These are phyloP conservation scores for Tetrahymena borealis DNA, from an alignment of 73 alveolate species.

Conservation along the genomic window DNA sequence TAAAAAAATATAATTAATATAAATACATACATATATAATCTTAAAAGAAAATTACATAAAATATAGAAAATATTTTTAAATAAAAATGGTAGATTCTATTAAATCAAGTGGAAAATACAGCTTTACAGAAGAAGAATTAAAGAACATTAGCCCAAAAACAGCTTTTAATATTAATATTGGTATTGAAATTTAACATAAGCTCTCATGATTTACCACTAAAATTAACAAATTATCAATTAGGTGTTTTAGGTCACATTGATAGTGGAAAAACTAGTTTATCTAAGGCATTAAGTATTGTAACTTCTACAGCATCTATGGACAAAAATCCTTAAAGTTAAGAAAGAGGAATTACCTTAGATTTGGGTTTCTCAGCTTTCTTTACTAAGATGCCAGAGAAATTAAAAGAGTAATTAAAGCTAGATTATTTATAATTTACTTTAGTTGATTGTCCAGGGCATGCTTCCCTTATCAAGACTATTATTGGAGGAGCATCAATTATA, in stretches of 20 bases:
- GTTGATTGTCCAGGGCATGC: slow-evolving; percentile 99
- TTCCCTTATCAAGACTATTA: slow-evolving; percentile 92
- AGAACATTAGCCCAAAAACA: neutral
- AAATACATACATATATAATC: no score
- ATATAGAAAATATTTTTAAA: no score
- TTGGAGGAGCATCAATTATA: slow-evolving; percentile 98
- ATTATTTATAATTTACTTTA: slow-evolving; percentile 82
- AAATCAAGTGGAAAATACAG: neutral
- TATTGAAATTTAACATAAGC: neutral
- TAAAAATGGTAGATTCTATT: neutral
- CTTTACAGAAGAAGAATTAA: neutral
- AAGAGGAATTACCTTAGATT: slow-evolving; percentile 98
- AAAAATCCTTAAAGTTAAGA: slow-evolving; percentile 94
- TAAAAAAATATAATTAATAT: no score
- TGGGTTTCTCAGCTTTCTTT: slow-evolving; percentile 97
- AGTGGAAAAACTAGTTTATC: slow-evolving; percentile 96
- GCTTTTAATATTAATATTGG: neutral
- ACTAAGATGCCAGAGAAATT: slow-evolving; percentile 56
- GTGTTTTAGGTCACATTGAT: slow-evolving; percentile 99
- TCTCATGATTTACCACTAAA: neutral
- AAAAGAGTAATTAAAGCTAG: slow-evolving; percentile 37
- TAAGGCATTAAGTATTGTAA: slow-evolving; percentile 79
- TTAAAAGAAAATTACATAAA: no score
- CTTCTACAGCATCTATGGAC: slow-evolving; percentile 98
- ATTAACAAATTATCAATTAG: slow-evolving; percentile 83